Conservation (phyloP, 2,329 filamentous ascomycete species). For the Paracamarosporium sp. region DNA sequence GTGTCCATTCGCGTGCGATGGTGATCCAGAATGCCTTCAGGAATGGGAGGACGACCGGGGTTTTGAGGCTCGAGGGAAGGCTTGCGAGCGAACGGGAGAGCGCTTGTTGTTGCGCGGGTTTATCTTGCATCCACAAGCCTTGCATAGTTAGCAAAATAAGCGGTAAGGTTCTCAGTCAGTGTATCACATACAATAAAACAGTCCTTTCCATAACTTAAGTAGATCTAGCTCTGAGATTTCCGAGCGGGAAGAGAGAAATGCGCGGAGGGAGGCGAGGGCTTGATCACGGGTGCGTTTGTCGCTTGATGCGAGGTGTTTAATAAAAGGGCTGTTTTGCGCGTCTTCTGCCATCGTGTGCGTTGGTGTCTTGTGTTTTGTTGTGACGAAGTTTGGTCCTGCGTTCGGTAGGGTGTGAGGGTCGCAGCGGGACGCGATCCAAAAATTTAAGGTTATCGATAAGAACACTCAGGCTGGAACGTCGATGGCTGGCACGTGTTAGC, state of each 20-base stretch:
- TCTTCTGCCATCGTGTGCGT: conserved; percentile 41
- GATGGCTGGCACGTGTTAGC: neutral
- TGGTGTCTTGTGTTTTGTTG: neutral
- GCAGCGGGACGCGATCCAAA: conserved; percentile 12
- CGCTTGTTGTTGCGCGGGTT: conserved; percentile 83
- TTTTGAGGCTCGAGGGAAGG: conserved; percentile 68
- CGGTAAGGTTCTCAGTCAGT: neutral
- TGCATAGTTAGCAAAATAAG: neutral
- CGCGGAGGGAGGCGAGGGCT: conserved; percentile 76
- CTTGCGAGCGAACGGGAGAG: conserved; percentile 79
- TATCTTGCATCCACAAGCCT: conserved; percentile 92
- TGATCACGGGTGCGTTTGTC: conserved; percentile 80
- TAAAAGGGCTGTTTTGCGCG: conserved; percentile 69
- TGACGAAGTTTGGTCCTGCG: conserved; percentile 9
- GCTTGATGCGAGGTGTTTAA: conserved; percentile 83
- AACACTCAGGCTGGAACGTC: neutral
- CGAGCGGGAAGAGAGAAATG: conserved; percentile 73
- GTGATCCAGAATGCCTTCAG: conserved; percentile 60
- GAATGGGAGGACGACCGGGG: conserved; percentile 49
- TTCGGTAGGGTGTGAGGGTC: neutral
- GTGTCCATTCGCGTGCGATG: conserved; percentile 58
- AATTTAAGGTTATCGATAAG: conserved; percentile 39
- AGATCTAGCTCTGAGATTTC: conserved; percentile 72
- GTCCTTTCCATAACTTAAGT: conserved; percentile 91
- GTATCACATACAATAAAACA: conserved; percentile 75